A percentile compares a stretch with the other conserved stretches of the same genome.
phyloP scores from a whole-genome alignment of 2,329 filamentous ascomycete genomes.

The Neonectria neomacrospora region DNA sequence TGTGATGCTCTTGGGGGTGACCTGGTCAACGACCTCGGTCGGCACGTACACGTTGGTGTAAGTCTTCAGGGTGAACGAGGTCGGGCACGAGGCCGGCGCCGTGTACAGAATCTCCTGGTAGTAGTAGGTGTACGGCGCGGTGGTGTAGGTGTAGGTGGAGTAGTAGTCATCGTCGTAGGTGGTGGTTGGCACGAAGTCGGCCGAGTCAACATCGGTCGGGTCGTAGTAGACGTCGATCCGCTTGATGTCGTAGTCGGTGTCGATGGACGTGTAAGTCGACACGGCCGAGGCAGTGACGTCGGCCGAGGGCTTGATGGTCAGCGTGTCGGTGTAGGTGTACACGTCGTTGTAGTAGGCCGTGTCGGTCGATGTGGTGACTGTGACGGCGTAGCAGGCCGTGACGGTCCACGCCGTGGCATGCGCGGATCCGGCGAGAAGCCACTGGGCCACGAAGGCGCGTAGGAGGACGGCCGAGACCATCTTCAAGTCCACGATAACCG shows the following conservation, averaged over 20 bases:
- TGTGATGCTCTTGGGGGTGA: conserved; percentile 18
- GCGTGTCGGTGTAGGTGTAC: conserved; percentile 16
- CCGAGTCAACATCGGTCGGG: conserved; percentile 17
- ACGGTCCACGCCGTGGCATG: conserved; percentile 29
- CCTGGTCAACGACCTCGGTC: conserved; percentile 15
- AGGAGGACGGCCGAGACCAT: background rate
- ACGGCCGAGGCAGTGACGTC: conserved; percentile 13
- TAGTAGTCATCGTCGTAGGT: conserved; percentile 15
- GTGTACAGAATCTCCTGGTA: conserved; percentile 37
- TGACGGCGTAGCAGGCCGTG: conserved; percentile 33
- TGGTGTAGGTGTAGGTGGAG: background rate
- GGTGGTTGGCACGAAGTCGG: conserved; percentile 23
- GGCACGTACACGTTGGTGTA: conserved; percentile 26
- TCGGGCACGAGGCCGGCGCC: conserved; percentile 44
- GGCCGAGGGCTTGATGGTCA: conserved; percentile 28
- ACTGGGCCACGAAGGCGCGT: conserved; percentile 9
- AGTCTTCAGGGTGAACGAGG: conserved; percentile 42
- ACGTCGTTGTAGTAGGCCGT: conserved; percentile 13
- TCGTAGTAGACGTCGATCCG: conserved; percentile 31
- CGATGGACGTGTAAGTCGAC: conserved; percentile 14
- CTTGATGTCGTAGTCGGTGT: conserved; percentile 32
- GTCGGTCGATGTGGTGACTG: conserved; percentile 20
- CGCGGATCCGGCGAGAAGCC: conserved; percentile 12
- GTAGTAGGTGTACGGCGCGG: conserved; percentile 28
- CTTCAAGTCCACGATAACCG: conserved; percentile 10